Percentiles rank a stretch among this genome's conserved stretches.
These are phyloP conservation scores for Selaginella moellendorffii DNA, from an alignment of 75 land plant species.

Conservation along the genomic window DNA sequence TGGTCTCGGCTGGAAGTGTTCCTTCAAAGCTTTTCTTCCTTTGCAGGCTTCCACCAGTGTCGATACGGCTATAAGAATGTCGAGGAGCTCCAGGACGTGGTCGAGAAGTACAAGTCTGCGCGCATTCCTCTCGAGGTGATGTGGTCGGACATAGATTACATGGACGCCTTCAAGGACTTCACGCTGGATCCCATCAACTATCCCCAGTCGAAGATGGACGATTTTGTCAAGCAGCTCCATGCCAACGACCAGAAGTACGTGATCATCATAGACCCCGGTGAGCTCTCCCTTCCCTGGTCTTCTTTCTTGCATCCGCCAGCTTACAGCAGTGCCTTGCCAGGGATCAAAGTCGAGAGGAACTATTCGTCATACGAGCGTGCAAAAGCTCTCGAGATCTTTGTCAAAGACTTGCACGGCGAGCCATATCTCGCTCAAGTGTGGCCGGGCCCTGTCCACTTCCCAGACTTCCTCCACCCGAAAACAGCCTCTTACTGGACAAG, in stretches of 20 bases:
- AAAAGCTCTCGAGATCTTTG: conserved; percentile 41
- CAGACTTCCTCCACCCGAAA: conserved; percentile 67
- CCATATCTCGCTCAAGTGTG: conserved; percentile 67
- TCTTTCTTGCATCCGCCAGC: too few species aligned
- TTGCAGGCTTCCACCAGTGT: conserved; percentile 81
- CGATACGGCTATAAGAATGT: conserved; percentile 71
- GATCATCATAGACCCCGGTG: conserved; percentile 55
- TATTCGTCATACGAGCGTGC: conserved; percentile 53
- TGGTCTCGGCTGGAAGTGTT: too few species aligned
- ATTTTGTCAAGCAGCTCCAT: conserved; percentile 57
- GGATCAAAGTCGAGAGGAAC: conserved; percentile 40
- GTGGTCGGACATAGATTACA: conserved; percentile 83
- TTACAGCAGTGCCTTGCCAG: too few species aligned
- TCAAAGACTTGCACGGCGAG: conserved; percentile 44
- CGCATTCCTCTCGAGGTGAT: conserved; percentile 79
- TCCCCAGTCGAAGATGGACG: conserved; percentile 37
- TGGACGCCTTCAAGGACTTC: conserved; percentile 72
- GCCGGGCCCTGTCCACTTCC: conserved; percentile 89
- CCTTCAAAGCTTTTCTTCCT: too few species aligned
- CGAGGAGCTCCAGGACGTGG: conserved; percentile 49
- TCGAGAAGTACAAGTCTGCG: conserved; percentile 41
- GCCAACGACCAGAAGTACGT: conserved; percentile 43
- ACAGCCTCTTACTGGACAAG: conserved; percentile 39
- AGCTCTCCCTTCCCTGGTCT: background rate
- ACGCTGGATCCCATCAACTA: conserved; percentile 58